Percentiles rank a stretch among this genome's conserved stretches.
Evolutionary conservation across 495 filamentous ascomycete species (phyloP).

Genomic region (Neurospora intermedia): DNA sequence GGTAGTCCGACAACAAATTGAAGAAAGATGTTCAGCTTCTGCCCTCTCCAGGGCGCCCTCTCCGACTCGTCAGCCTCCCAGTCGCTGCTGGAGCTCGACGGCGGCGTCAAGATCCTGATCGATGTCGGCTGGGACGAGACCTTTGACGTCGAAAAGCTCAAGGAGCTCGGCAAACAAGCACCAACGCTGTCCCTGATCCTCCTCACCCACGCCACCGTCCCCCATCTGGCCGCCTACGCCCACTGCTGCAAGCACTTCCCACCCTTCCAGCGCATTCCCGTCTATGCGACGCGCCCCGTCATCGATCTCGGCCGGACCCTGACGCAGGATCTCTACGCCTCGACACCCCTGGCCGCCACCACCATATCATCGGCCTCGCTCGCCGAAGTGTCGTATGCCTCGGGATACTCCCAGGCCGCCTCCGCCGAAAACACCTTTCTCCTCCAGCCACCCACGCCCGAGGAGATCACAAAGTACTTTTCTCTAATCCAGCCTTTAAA

Average conservation of each 20-base stretch:
- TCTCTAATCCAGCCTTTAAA: constrained; percentile 86
- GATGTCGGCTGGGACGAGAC: constrained; percentile 94
- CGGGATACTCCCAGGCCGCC: constrained; percentile 35
- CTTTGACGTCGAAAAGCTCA: constrained; percentile 71
- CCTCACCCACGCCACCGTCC: constrained; percentile 82
- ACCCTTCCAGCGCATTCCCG: constrained; percentile 82
- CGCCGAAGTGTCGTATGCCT: constrained; percentile 49
- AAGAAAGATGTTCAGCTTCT: constrained; percentile 82
- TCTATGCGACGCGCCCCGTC: constrained; percentile 90
- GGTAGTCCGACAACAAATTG: not conserved
- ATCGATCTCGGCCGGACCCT: constrained; percentile 86
- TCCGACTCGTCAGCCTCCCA: constrained; percentile 79
- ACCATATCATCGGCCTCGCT: constrained; percentile 60
- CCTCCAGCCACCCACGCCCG: constrained; percentile 65
- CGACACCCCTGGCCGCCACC: constrained; percentile 75
- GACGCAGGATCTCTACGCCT: constrained; percentile 85
- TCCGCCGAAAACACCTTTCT: constrained; percentile 47
- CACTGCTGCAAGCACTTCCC: constrained; percentile 97
- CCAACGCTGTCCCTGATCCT: constrained; percentile 89
- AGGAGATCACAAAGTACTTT: constrained; percentile 90
- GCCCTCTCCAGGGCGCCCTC: constrained; percentile 81
- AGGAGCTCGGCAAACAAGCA: constrained; percentile 74
- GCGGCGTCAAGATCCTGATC: constrained; percentile 86
- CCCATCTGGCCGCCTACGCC: constrained; percentile 85
- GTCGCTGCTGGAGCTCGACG: constrained; percentile 91